phyloP scores from a whole-genome alignment of 202 grass and related monocot genomes.

The Hordeum pubiflorum region DNA sequence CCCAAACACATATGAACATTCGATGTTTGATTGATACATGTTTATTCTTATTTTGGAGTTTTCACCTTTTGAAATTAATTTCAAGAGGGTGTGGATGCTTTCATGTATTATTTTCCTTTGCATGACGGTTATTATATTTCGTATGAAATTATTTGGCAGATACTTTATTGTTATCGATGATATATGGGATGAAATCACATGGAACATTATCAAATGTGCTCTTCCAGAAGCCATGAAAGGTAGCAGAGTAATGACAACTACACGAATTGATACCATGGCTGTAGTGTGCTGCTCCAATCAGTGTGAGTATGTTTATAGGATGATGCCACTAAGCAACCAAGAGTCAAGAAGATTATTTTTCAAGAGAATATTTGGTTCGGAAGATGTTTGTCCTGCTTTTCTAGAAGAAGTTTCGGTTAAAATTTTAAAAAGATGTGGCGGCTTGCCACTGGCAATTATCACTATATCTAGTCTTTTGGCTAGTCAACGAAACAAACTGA shows the following conservation, averaged over 20 bases:
- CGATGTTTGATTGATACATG: background rate
- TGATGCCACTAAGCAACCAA: too few relatives aligned
- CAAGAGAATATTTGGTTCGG: too few relatives aligned
- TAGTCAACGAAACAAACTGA: background rate
- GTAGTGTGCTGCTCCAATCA: background rate
- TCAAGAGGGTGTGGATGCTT: background rate
- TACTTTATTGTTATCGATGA: too few relatives aligned
- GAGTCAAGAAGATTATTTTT: too few relatives aligned
- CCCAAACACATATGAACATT: background rate
- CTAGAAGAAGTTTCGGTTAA: background rate
- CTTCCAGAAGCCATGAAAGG: background rate
- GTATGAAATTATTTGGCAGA: background rate
- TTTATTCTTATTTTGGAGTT: background rate
- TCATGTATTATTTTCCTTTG: background rate
- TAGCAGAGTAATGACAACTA: too few relatives aligned
- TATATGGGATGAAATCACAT: background rate
- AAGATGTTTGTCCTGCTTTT: background rate
- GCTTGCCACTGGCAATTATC: background rate
- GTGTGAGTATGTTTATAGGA: background rate
- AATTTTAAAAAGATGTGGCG: conserved; percentile 23
- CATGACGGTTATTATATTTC: background rate
- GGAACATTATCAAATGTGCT: background rate
- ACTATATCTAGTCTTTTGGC: conserved; percentile 7
- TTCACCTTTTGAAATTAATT: background rate
- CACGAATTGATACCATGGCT: too few relatives aligned